Conservation (phyloP, 2,329 filamentous ascomycete genomes). For the Zopfia rhizophila region DNA sequence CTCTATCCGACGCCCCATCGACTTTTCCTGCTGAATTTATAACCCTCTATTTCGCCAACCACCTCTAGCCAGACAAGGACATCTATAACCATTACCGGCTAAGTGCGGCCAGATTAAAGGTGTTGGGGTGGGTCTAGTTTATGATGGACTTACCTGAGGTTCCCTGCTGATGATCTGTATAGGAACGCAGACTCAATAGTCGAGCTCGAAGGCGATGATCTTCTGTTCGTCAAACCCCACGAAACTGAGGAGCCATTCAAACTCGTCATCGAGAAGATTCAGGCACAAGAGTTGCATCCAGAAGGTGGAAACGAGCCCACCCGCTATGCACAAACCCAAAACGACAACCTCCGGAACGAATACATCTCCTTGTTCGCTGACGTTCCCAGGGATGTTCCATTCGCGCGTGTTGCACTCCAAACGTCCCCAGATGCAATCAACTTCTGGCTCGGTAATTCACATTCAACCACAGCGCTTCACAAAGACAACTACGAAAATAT, state of each 20-base stretch:
- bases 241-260: conserved; percentile 72
- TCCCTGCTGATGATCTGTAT: no score
- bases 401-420: conserved; percentile 76
- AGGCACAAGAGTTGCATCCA: conserved; percentile 60
- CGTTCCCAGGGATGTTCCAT: conserved; percentile 73
- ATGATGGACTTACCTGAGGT: no score
- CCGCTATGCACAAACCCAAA: conserved; percentile 80
- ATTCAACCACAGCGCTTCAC: conserved; percentile 76
- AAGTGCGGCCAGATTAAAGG: no score
- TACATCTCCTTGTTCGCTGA: conserved; percentile 72
- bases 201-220: conserved; percentile 65
- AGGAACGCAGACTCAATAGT: conserved; percentile 70
- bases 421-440: conserved; percentile 79
- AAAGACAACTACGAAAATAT: conserved; percentile 89
- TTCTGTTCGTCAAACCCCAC: conserved; percentile 75
- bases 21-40: conserved; percentile 28
- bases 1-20: no score
- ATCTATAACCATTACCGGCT: no score
- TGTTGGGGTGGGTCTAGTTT: no score
- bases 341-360: conserved; percentile 82
- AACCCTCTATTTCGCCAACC: no score
- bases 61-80: no score
- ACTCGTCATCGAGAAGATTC: conserved; percentile 70
- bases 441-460: conserved; percentile 80
- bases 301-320: conserved; percentile 18